Conservation (phyloP, 306 rosid genomes). For the Lupinus albus region DNA sequence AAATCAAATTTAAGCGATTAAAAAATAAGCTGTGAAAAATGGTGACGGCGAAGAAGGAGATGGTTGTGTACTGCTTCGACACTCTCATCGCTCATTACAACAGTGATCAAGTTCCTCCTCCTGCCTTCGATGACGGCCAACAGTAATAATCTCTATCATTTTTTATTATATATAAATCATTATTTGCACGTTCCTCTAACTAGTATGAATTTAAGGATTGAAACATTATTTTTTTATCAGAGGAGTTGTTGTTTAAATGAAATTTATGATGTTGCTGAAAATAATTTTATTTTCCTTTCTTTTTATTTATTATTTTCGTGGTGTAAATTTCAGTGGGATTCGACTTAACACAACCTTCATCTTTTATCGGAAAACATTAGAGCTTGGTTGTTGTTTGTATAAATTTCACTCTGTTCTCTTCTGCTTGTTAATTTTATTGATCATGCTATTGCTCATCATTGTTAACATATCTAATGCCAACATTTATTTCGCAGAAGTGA, state of each 20-base stretch:
- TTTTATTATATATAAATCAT: neutral
- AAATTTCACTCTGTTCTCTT: neutral
- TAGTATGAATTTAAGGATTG: too few species aligned
- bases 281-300: neutral
- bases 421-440: neutral
- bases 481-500: neutral
- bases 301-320: neutral
- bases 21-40: constrained; percentile 35
- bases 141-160: constrained; percentile 61
- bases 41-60: constrained; percentile 92
- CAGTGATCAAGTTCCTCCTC: constrained; percentile 70
- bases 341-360: too few species aligned
- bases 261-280: constrained; percentile 20
- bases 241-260: neutral
- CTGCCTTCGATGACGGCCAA: constrained; percentile 90
- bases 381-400: too few species aligned
- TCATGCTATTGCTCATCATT: neutral
- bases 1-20: too few species aligned
- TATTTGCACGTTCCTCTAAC: neutral
- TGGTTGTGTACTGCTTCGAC: constrained; percentile 92
- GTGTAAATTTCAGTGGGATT: neutral
- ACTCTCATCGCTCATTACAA: constrained; percentile 88
- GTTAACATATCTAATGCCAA: neutral
- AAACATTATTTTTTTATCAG: too few species aligned
- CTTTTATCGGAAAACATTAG: too few species aligned